phyloP scores from a whole-genome alignment of 1,284 basidiomycete species.

The Cystobasidium sp. region DNA sequence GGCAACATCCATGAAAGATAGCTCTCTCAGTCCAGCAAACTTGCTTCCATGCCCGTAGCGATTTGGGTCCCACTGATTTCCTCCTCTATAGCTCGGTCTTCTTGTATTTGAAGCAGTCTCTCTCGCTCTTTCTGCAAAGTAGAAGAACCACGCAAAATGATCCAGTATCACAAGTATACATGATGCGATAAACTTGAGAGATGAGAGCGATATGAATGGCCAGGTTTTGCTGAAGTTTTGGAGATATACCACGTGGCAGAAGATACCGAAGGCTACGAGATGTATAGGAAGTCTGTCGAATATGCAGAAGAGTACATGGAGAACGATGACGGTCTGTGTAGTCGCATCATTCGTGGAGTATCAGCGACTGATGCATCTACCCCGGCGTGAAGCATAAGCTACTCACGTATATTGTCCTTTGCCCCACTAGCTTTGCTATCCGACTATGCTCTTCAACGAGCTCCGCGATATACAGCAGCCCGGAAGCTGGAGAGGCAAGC shows the following conservation, averaged over 20 bases:
- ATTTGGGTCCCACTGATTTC: constrained; percentile 32
- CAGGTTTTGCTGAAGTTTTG: constrained; percentile 85
- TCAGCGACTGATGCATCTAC: background rate
- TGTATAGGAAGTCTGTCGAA: constrained; percentile 76
- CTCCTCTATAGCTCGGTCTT: constrained; percentile 29
- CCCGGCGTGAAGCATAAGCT: background rate
- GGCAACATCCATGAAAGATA: constrained; percentile 80
- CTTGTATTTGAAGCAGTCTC: constrained; percentile 48
- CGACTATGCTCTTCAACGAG: constrained; percentile 89
- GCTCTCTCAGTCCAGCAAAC: constrained; percentile 28
- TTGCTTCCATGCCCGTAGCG: constrained; percentile 14
- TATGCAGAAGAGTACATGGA: constrained; percentile 77
- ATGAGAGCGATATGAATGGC: constrained; percentile 87
- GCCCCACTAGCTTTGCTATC: constrained; percentile 75
- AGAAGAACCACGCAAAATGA: constrained; percentile 66
- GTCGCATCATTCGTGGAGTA: background rate
- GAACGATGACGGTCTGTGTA: constrained; percentile 59
- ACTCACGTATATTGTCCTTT: constrained; percentile 81
- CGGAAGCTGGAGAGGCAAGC: constrained; percentile 68
- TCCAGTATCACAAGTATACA: constrained; percentile 80
- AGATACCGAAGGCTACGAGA: constrained; percentile 74
- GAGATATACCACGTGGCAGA: constrained; percentile 77
- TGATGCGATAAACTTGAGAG: constrained; percentile 77
- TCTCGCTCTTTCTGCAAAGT: constrained; percentile 45
- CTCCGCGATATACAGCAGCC: constrained; percentile 84